These are phyloP conservation scores for Catenaria anguillulae DNA, from an alignment of 371 early-diverging fungal species.

Conservation along the genomic window DNA sequence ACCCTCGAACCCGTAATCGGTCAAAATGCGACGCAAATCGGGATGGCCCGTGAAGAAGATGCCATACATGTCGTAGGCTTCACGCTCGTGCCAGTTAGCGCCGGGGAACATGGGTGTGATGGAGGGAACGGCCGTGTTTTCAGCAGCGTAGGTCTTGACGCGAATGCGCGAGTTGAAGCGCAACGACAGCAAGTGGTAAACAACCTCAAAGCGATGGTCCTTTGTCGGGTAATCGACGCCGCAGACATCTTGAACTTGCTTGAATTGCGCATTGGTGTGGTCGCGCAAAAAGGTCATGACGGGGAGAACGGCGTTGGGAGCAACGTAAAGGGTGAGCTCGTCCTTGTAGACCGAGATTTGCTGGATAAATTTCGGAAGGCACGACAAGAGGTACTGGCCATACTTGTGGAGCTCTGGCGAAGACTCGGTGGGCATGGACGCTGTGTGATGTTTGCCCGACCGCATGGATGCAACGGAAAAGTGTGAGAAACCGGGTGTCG, in stretches of 20 bases:
- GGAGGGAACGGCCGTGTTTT: no score
- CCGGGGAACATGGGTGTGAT: constrained; percentile 52
- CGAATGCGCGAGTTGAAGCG: constrained; percentile 86
- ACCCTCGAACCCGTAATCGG: constrained; percentile 97
- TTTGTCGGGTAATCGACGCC: constrained; percentile 86
- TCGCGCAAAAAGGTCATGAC: constrained; percentile 81
- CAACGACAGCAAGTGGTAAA: constrained; percentile 79
- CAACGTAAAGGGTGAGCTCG: constrained; percentile 82
- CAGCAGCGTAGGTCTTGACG: constrained; percentile 94
- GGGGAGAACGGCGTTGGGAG: constrained; percentile 61
- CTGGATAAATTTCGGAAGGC: constrained; percentile 88
- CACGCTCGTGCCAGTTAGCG: constrained; percentile 96
- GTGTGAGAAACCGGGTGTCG: no score
- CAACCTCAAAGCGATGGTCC: constrained; percentile 86
- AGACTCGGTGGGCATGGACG: constrained; percentile 5
- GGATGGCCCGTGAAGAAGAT: constrained; percentile 91
- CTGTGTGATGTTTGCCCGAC: no score
- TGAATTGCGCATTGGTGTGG: constrained; percentile 83
- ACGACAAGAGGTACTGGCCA: constrained; percentile 71
- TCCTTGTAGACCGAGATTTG: constrained; percentile 95
- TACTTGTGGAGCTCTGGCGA: constrained; percentile 48
- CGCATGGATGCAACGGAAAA: no score
- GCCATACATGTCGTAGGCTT: constrained; percentile 97
- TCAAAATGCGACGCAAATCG: constrained; percentile 89
- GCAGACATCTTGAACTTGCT: constrained; percentile 72